phyloP scores from a whole-genome alignment of 2,329 filamentous ascomycete species.

The Paraconiothyrium sp. region DNA sequence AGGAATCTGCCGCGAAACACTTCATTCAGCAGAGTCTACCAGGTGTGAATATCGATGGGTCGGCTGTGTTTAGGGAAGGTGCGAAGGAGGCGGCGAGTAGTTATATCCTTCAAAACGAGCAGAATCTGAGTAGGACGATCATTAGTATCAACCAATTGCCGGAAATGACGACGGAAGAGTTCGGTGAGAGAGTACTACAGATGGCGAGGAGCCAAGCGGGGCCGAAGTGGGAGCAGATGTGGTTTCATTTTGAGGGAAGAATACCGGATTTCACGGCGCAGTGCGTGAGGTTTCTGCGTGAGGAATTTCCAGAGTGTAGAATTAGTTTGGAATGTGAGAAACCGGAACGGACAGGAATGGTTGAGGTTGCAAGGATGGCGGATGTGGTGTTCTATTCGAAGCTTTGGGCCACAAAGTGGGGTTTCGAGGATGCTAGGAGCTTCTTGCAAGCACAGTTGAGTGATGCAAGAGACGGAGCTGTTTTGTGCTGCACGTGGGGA shows the following conservation, averaged over 20 bases:
- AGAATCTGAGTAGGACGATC: slow-evolving; percentile 71
- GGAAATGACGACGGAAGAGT: slow-evolving; percentile 73
- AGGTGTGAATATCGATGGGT: slow-evolving; percentile 59
- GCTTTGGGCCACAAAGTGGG: slow-evolving; percentile 61
- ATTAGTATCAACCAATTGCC: slow-evolving; percentile 74
- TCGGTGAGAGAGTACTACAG: slow-evolving; percentile 53
- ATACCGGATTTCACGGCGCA: slow-evolving; percentile 68
- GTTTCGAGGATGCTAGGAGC: too few species aligned
- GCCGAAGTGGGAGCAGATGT: slow-evolving; percentile 41
- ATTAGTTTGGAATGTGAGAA: slow-evolving; percentile 80
- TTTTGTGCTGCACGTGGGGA: slow-evolving; percentile 69
- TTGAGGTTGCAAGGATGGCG: slow-evolving; percentile 67
- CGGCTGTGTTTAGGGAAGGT: slow-evolving; percentile 67
- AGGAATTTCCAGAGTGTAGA: slow-evolving; percentile 53
- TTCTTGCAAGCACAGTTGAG: background rate
- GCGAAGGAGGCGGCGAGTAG: slow-evolving; percentile 69
- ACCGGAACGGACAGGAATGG: slow-evolving; percentile 68
- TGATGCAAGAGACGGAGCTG: slow-evolving; percentile 45
- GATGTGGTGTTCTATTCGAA: slow-evolving; percentile 79
- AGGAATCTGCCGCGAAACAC: slow-evolving; percentile 59
- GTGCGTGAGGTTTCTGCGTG: slow-evolving; percentile 67
- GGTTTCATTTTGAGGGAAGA: slow-evolving; percentile 82
- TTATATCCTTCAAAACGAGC: slow-evolving; percentile 72
- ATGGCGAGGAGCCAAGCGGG: background rate
- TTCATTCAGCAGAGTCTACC: slow-evolving; percentile 66